These are phyloP conservation scores for Metarhizium anisopliae DNA, from an alignment of 2,329 filamentous ascomycete species.

Conservation along the genomic window DNA sequence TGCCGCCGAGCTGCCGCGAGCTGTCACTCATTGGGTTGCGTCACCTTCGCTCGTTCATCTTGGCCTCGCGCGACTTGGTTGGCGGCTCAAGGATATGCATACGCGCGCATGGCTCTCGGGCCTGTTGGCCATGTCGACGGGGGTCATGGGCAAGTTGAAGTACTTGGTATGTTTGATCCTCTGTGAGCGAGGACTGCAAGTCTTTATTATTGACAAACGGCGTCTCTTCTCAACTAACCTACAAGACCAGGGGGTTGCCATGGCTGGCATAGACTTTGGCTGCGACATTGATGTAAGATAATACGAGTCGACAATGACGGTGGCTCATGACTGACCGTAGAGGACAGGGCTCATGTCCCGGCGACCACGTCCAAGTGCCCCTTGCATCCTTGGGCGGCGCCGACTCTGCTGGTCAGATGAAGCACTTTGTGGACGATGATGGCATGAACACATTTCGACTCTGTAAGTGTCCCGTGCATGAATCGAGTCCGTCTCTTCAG, in stretches of 20 bases:
- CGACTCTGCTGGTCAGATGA: constrained; percentile 42
- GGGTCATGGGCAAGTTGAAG: constrained; percentile 1
- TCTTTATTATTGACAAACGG: not conserved
- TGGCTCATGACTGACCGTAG: not conserved
- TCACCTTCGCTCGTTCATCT: not conserved
- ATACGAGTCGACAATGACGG: not conserved
- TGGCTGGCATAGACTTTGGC: constrained; percentile 39
- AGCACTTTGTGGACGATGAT: constrained; percentile 43
- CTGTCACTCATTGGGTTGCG: not conserved
- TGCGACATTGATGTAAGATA: constrained; percentile 33
- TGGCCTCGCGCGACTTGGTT: not conserved
- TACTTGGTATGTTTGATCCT: constrained; percentile 7
- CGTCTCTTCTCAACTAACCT: not conserved
- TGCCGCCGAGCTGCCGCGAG: too few relatives aligned
- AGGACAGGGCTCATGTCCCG: constrained; percentile 29
- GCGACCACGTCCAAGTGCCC: constrained; percentile 25
- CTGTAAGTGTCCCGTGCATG: constrained; percentile 19
- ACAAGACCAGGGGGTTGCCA: constrained; percentile 28
- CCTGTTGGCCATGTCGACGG: not conserved
- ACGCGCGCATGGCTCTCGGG: not conserved
- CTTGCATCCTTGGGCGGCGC: constrained; percentile 21
- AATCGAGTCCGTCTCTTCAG: not conserved
- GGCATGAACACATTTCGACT: constrained; percentile 48
- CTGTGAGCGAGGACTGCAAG: not conserved
- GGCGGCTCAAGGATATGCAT: constrained; percentile 1